Evolutionary conservation across 345 rosid species (phyloP).

Genomic region (Nasturtium officinale): DNA sequence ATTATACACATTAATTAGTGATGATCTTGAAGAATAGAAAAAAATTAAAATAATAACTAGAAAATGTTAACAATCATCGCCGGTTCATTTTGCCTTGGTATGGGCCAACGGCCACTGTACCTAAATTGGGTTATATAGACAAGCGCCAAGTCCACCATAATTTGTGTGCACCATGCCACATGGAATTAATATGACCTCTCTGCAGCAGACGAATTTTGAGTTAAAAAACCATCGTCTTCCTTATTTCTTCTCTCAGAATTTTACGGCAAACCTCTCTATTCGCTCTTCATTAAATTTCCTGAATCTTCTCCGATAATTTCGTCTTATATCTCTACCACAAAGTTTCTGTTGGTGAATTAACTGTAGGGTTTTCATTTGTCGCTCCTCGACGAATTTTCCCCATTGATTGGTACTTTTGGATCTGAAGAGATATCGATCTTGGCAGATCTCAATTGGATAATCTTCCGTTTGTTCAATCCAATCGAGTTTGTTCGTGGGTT

Average conservation of each 20-base stretch:
- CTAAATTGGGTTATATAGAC: too few relatives aligned
- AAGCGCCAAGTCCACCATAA: slow-evolving; percentile 11
- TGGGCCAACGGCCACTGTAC: background rate
- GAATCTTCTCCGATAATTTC: slow-evolving; percentile 27
- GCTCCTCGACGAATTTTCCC: slow-evolving; percentile 2
- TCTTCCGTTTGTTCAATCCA: background rate
- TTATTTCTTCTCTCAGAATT: slow-evolving; percentile 21
- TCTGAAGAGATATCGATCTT: background rate
- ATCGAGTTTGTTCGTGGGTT: slow-evolving; percentile 9
- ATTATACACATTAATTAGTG: background rate
- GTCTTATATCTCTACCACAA: background rate
- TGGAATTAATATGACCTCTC: background rate
- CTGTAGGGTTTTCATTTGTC: slow-evolving; percentile 19
- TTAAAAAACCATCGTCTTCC: slow-evolving; percentile 27
- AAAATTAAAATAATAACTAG: too few relatives aligned
- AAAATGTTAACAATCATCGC: too few relatives aligned
- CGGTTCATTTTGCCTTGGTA: slow-evolving; percentile 23
- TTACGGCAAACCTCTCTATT: slow-evolving; percentile 27
- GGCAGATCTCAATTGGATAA: slow-evolving; percentile 3
- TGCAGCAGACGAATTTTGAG: slow-evolving; percentile 24
- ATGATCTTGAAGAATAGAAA: too few relatives aligned
- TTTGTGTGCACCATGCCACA: slow-evolving; percentile 19
- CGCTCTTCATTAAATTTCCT: slow-evolving; percentile 5
- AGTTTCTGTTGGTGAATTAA: slow-evolving; percentile 5
- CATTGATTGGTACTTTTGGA: slow-evolving; percentile 10